These are phyloP conservation scores for Ceratocystis colombiana DNA, from an alignment of 2,329 filamentous ascomycete species.

Conservation along the genomic window DNA sequence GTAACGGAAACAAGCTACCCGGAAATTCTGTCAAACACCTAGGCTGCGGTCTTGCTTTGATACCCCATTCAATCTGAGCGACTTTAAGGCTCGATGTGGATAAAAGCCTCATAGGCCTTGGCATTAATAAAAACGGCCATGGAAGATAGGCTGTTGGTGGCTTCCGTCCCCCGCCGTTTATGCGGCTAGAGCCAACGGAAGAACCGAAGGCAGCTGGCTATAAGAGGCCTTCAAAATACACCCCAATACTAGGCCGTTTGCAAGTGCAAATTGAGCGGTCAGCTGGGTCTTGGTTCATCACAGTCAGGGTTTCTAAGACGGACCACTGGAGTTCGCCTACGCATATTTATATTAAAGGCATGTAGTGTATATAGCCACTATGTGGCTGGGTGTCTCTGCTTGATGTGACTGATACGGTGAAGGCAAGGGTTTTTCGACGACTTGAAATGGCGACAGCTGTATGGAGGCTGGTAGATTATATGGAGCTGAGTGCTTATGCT, in stretches of 20 bases:
- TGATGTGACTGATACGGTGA: background rate
- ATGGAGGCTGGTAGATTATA: background rate
- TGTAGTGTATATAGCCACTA: background rate
- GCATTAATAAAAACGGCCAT: background rate
- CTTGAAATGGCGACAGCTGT: background rate
- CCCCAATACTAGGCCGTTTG: background rate
- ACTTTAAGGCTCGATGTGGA: too few relatives aligned
- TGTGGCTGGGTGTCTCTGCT: constrained; percentile 6
- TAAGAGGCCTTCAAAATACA: background rate
- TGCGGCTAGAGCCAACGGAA: background rate
- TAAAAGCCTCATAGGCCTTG: background rate
- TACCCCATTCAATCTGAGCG: too few relatives aligned
- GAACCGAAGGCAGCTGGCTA: background rate
- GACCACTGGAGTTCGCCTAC: background rate
- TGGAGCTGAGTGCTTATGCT: background rate
- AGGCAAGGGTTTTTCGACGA: background rate
- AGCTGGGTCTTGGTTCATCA: background rate
- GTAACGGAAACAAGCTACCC: background rate
- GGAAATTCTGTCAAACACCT: too few relatives aligned
- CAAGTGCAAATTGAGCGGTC: background rate
- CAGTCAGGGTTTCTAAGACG: background rate
- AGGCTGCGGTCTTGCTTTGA: too few relatives aligned
- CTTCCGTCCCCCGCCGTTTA: background rate
- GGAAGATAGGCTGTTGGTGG: background rate
- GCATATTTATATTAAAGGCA: constrained; percentile 4